phyloP scores from a whole-genome alignment of 352 stramenopile genomes.

The Plasmopara viticola region DNA sequence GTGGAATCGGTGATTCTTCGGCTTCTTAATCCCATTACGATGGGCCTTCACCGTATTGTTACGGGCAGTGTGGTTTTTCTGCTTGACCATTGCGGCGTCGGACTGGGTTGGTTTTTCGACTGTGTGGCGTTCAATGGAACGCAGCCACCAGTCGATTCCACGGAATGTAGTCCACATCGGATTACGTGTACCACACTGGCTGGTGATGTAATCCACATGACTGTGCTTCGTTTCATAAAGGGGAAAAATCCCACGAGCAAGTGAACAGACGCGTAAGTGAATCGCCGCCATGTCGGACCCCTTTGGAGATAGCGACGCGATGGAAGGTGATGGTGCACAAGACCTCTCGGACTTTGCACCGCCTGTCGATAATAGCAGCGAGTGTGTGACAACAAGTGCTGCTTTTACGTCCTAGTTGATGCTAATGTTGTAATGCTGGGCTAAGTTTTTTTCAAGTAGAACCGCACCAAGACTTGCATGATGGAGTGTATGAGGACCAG shows the following conservation, averaged over 20 bases:
- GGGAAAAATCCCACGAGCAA: constrained; percentile 17
- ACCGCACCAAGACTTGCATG: constrained; percentile 19
- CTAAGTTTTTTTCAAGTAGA: constrained; percentile 67
- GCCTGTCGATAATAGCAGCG: constrained; percentile 38
- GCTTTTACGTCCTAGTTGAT: not conserved
- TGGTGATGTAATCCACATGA: not conserved
- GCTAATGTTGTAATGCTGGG: constrained; percentile 1
- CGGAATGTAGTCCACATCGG: constrained; percentile 9
- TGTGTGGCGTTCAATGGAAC: constrained; percentile 21
- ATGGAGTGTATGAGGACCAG: constrained; percentile 16
- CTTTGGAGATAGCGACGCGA: constrained; percentile 38
- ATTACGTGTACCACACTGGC: not conserved
- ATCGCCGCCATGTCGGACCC: constrained; percentile 46
- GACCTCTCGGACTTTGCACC: constrained; percentile 61
- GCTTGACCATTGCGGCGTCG: constrained; percentile 84
- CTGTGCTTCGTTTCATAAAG: constrained; percentile 12
- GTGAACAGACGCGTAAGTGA: constrained; percentile 10
- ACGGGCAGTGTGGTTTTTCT: constrained; percentile 97
- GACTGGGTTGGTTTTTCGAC: constrained; percentile 54
- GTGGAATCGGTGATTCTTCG: constrained; percentile 93
- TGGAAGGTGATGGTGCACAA: constrained; percentile 23
- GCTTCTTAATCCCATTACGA: constrained; percentile 97
- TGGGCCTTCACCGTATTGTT: constrained; percentile 98
- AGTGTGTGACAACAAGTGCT: constrained; percentile 21
- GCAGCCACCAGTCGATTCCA: constrained; percentile 25